These are phyloP conservation scores for Metschnikowia borealis DNA, from an alignment of 805 yeast genomes.

Conservation along the genomic window DNA sequence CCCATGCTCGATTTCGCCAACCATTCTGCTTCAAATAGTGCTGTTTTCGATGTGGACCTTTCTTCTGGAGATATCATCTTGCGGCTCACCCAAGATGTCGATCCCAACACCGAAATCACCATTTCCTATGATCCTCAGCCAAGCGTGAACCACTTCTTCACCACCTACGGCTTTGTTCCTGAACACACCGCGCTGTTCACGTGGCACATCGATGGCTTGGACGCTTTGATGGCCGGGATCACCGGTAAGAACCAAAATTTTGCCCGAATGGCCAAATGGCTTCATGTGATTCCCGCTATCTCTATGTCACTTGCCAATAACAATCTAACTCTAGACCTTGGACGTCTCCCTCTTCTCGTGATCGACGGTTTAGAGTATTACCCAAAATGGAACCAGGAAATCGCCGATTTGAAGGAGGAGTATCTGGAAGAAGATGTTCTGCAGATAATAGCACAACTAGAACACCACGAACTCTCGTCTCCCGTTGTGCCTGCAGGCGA, in stretches of 20 bases:
- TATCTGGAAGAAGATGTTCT: neutral
- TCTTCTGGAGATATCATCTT: conserved; percentile 41
- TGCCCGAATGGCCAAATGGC: conserved; percentile 16
- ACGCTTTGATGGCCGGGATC: neutral
- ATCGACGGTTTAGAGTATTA: conserved; percentile 16
- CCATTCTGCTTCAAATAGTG: conserved; percentile 42
- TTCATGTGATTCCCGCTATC: conserved; percentile 11
- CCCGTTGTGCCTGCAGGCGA: conserved; percentile 8
- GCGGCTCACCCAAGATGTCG: conserved; percentile 12
- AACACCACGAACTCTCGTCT: conserved; percentile 6
- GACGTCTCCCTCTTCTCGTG: conserved; percentile 13
- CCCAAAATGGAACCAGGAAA: conserved; percentile 10
- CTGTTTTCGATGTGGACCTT: conserved; percentile 59
- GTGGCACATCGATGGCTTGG: conserved; percentile 9
- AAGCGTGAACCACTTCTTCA: conserved; percentile 7
- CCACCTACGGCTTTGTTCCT: conserved; percentile 18
- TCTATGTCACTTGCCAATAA: neutral
- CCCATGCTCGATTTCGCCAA: conserved; percentile 69
- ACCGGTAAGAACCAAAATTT: conserved; percentile 3
- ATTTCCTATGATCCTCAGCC: conserved; percentile 15
- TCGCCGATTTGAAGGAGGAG: conserved; percentile 9
- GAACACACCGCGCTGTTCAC: neutral
- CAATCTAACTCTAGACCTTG: conserved; percentile 6
- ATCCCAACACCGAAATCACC: conserved; percentile 9
- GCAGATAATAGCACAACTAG: conserved; percentile 3